These are phyloP conservation scores for Paracoccidioides brasiliensis DNA, from an alignment of 2,329 filamentous ascomycete genomes.

Conservation along the genomic window DNA sequence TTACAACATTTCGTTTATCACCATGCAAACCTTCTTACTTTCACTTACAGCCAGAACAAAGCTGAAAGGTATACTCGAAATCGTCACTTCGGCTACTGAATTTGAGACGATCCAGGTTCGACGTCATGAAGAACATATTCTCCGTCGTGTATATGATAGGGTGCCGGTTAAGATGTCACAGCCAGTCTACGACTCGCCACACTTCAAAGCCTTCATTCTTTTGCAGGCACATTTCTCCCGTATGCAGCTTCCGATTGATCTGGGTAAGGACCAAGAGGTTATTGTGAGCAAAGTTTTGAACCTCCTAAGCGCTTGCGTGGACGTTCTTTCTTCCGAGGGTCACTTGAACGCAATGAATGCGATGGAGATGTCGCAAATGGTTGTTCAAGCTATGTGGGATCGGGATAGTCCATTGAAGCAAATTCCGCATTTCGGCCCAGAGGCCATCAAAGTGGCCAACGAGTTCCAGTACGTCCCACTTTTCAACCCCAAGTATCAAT, in stretches of 20 bases:
- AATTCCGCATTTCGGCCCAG: slow-evolving; percentile 82
- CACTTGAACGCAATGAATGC: slow-evolving; percentile 95
- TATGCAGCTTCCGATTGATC: slow-evolving; percentile 89
- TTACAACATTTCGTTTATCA: slow-evolving; percentile 98
- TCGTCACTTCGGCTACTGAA: slow-evolving; percentile 90
- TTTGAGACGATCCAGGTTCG: slow-evolving; percentile 93
- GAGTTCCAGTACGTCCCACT: slow-evolving; percentile 52
- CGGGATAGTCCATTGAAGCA: slow-evolving; percentile 93
- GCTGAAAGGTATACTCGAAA: slow-evolving; percentile 92
- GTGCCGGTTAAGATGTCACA: slow-evolving; percentile 92
- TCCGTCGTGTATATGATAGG: slow-evolving; percentile 86
- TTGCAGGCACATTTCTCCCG: slow-evolving; percentile 94
- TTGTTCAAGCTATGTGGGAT: slow-evolving; percentile 98
- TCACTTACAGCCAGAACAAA: slow-evolving; percentile 82
- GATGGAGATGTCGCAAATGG: slow-evolving; percentile 99
- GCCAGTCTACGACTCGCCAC: slow-evolving; percentile 69
- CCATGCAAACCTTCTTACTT: slow-evolving; percentile 95
- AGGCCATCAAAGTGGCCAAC: slow-evolving; percentile 70
- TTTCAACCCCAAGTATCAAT: not conserved
- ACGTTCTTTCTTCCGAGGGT: slow-evolving; percentile 89
- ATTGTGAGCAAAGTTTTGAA: slow-evolving; percentile 75
- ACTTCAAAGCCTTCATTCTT: slow-evolving; percentile 97
- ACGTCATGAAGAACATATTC: slow-evolving; percentile 74
- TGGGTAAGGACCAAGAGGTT: slow-evolving; percentile 88
- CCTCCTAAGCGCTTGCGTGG: slow-evolving; percentile 80